Evolutionary conservation across 768 basidiomycete genomes (phyloP).

Genomic region (Amanita pseudoporphyria): DNA sequence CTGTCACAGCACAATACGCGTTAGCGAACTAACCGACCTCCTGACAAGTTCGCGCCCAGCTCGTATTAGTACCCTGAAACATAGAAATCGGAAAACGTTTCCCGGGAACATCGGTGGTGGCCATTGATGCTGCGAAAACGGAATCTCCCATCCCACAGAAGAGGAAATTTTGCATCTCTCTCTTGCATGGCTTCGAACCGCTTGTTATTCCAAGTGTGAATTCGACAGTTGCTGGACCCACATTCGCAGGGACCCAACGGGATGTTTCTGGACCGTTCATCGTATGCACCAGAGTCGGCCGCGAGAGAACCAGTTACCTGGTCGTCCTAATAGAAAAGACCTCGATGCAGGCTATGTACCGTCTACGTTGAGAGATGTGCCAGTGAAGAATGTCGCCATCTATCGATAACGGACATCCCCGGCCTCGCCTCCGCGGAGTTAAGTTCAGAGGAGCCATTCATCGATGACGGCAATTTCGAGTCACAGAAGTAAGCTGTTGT

Average conservation of each 20-base stretch:
- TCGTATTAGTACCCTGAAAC: slow-evolving; percentile 68
- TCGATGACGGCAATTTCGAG: too few species aligned
- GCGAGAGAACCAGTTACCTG: slow-evolving; percentile 76
- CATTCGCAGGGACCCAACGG: slow-evolving; percentile 86
- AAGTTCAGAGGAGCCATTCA: too few species aligned
- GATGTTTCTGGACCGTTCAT: slow-evolving; percentile 86
- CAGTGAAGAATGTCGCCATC: too few species aligned
- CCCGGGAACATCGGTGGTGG: slow-evolving; percentile 96
- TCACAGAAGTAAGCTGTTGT: too few species aligned
- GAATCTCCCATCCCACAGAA: slow-evolving; percentile 91
- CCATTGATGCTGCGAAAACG: slow-evolving; percentile 69
- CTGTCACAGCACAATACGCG: slow-evolving; percentile 73
- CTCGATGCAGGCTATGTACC: too few species aligned
- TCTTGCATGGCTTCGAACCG: slow-evolving; percentile 70
- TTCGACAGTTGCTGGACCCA: slow-evolving; percentile 84
- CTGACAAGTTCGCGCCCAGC: slow-evolving; percentile 92
- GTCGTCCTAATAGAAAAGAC: too few species aligned
- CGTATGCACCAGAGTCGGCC: slow-evolving; percentile 91
- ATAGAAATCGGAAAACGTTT: slow-evolving; percentile 83
- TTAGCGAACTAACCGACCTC: slow-evolving; percentile 76
- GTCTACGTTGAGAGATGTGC: too few species aligned
- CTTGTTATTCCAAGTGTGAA: slow-evolving; percentile 84
- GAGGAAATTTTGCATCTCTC: slow-evolving; percentile 95
- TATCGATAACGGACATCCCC: too few species aligned
- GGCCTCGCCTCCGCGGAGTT: too few species aligned